Evolutionary conservation across 495 filamentous ascomycete species (phyloP).

Genomic region (Niebla homalea): DNA sequence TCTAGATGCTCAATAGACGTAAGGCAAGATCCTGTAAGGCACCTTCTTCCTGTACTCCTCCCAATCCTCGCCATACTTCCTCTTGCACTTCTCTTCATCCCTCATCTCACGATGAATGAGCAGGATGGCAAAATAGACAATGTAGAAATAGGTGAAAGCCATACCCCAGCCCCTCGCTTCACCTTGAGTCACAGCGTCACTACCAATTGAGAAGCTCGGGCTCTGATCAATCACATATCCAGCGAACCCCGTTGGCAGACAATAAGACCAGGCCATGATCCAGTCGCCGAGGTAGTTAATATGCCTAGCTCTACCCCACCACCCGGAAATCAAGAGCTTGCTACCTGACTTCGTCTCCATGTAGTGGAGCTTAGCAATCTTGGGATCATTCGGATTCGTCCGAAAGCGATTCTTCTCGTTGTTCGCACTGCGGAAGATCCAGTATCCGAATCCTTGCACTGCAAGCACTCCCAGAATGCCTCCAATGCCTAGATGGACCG

Average conservation of each 20-base stretch:
- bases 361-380: constrained; percentile 67
- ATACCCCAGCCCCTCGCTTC: constrained; percentile 70
- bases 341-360: constrained; percentile 76
- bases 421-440: constrained; percentile 85
- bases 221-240: constrained; percentile 52
- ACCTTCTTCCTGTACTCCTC: constrained; percentile 76
- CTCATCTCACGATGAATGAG: constrained; percentile 81
- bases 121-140: constrained; percentile 82
- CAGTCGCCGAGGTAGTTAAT: constrained; percentile 99
- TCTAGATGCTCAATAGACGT: constrained; percentile 52
- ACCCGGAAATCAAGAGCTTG: constrained; percentile 71
- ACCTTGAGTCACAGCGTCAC: constrained; percentile 48
- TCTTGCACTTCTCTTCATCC: constrained; percentile 84
- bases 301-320: constrained; percentile 89
- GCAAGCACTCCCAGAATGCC: constrained; percentile 50
- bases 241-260: constrained; percentile 75
- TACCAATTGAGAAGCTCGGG: constrained; percentile 9
- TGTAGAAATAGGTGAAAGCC: constrained; percentile 87
- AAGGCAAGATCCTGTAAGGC: constrained; percentile 75
- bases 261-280: constrained; percentile 87
- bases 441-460: constrained; percentile 58
- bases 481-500: constrained; percentile 53
- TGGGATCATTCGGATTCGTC: constrained; percentile 71
- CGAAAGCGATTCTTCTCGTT: constrained; percentile 91
- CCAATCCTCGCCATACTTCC: constrained; percentile 93